Conservation (phyloP, 768 basidiomycete species). For the Paxillus rubicundulus region DNA sequence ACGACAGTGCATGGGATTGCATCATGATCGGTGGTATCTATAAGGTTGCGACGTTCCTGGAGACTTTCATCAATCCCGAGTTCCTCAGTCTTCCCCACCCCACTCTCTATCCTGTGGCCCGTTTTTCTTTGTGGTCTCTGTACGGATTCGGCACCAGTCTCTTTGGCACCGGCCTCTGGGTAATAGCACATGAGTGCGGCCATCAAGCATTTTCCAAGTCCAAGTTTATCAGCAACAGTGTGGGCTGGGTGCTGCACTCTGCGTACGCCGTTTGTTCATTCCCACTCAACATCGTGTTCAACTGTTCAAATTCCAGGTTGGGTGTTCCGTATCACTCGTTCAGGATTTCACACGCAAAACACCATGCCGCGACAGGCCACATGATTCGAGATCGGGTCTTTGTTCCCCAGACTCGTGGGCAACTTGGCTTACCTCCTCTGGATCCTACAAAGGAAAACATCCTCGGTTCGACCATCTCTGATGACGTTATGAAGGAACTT, state of each 20-base stretch:
- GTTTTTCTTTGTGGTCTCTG: conserved; percentile 70
- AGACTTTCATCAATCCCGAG: conserved; percentile 58
- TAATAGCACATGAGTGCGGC: conserved; percentile 92
- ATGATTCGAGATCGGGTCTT: conserved; percentile 96
- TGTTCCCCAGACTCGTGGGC: conserved; percentile 84
- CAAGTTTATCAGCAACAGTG: conserved; percentile 86
- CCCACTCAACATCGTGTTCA: conserved; percentile 9
- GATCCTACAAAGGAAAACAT: conserved; percentile 66
- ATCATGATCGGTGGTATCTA: conserved; percentile 66
- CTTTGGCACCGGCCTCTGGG: conserved; percentile 91
- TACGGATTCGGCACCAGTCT: conserved; percentile 84
- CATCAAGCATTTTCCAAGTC: conserved; percentile 96
- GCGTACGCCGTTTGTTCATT: conserved; percentile 47
- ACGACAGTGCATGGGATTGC: conserved; percentile 67
- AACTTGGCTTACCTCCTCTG: conserved; percentile 61
- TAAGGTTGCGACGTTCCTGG: conserved; percentile 63
- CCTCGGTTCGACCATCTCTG: conserved; percentile 60
- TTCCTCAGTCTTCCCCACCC: conserved; percentile 57
- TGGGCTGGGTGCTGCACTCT: conserved; percentile 92
- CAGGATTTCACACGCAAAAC: conserved; percentile 91
- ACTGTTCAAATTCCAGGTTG: conserved; percentile 48
- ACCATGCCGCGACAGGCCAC: conserved; percentile 93
- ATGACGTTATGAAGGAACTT: conserved; percentile 68
- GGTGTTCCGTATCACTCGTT: conserved; percentile 97
- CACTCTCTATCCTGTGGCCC: conserved; percentile 56